Conservation (phyloP, 2,329 filamentous ascomycete species). For the Colletotrichum theobromicola region DNA sequence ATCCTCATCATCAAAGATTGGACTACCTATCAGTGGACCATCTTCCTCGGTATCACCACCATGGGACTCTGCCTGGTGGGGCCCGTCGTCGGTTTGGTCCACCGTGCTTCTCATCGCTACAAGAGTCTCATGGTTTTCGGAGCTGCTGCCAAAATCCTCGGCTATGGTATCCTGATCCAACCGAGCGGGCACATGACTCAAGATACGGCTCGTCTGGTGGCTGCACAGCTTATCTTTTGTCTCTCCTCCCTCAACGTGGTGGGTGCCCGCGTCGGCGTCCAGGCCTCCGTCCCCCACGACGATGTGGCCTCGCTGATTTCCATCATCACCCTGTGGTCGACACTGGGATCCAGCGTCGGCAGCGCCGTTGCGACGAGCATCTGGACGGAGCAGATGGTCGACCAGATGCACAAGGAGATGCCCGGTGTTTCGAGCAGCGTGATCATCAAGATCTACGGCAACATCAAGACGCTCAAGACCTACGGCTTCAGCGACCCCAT, state of each 20-base stretch:
- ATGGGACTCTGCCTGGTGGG: conserved; percentile 42
- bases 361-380: conserved; percentile 41
- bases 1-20: conserved; percentile 45
- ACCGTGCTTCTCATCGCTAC: conserved; percentile 43
- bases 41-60: conserved; percentile 43
- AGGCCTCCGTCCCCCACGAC: conserved; percentile 47
- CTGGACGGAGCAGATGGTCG: conserved; percentile 42
- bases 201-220: conserved; percentile 36
- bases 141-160: conserved; percentile 36
- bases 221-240: conserved; percentile 40
- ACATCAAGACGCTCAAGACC: conserved; percentile 35
- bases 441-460: conserved; percentile 36
- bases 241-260: conserved; percentile 41
- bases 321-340: conserved; percentile 42
- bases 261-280: conserved; percentile 43
- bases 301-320: conserved; percentile 44
- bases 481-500: conserved; percentile 38
- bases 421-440: conserved; percentile 27
- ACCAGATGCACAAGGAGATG: conserved; percentile 36
- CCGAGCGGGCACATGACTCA: conserved; percentile 33
- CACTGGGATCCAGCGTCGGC: conserved; percentile 41
- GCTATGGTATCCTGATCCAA: conserved; percentile 38
- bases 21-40: conserved; percentile 45
- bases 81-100: conserved; percentile 39
- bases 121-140: conserved; percentile 45